These are phyloP conservation scores for Tylopilus plumbeoviolaceoides DNA, from an alignment of 768 basidiomycete genomes.

Conservation along the genomic window DNA sequence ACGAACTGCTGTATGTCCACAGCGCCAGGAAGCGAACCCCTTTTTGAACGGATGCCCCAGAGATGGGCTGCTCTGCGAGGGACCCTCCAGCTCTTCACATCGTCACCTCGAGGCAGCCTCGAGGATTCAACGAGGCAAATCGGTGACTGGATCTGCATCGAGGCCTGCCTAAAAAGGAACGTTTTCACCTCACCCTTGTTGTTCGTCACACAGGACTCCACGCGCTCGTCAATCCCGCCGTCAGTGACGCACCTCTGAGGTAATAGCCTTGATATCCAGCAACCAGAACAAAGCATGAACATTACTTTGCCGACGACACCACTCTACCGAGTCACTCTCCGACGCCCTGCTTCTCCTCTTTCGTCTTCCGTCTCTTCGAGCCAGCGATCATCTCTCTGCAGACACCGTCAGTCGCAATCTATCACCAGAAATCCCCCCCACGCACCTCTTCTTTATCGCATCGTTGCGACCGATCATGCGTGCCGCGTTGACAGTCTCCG, in stretches of 20 bases:
- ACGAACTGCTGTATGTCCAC: slow-evolving; percentile 10
- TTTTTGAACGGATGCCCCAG: slow-evolving; percentile 30
- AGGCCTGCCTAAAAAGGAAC: slow-evolving; percentile 14
- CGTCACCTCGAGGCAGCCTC: slow-evolving; percentile 39
- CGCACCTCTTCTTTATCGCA: slow-evolving; percentile 69
- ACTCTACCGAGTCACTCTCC: not conserved
- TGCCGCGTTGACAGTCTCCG: slow-evolving; percentile 69
- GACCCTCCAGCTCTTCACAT: slow-evolving; percentile 30
- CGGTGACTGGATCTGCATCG: slow-evolving; percentile 26
- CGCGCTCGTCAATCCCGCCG: not conserved
- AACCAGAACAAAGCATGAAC: slow-evolving; percentile 9
- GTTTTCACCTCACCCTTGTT: slow-evolving; percentile 9
- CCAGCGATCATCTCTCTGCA: slow-evolving; percentile 74
- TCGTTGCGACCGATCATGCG: slow-evolving; percentile 64
- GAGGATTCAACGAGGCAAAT: slow-evolving; percentile 32
- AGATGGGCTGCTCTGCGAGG: slow-evolving; percentile 15
- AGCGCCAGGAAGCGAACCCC: slow-evolving; percentile 13
- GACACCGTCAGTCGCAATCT: not conserved
- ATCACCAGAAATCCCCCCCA: not conserved
- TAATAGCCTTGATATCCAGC: not conserved
- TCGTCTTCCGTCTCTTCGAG: slow-evolving; percentile 62
- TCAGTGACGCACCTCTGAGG: slow-evolving; percentile 6
- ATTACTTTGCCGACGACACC: slow-evolving; percentile 7
- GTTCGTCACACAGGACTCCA: slow-evolving; percentile 9
- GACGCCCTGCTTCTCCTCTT: slow-evolving; percentile 8